Percentiles rank a stretch among this genome's conserved stretches.
phyloP scores from a whole-genome alignment of 257 asterid genomes.

The Lycium ferocissimum region DNA sequence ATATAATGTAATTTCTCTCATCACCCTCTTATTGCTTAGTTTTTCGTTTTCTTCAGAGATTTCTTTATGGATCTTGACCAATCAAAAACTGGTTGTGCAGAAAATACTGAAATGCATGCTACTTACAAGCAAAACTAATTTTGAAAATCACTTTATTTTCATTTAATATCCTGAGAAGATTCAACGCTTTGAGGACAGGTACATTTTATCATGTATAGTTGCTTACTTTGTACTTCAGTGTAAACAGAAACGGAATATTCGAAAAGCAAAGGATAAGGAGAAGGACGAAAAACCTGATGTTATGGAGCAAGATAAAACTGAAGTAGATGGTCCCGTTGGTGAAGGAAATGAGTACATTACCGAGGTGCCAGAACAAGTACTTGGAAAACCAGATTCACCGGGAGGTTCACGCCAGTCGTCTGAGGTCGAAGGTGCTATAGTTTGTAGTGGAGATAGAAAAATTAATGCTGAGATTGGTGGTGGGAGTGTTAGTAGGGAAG shows the following conservation, averaged over 20 bases:
- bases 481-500: slow-evolving; percentile 33
- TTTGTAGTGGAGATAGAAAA: background rate
- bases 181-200: background rate
- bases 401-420: slow-evolving; percentile 49
- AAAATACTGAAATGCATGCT: slow-evolving; percentile 11
- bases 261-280: slow-evolving; percentile 74
- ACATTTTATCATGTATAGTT: slow-evolving; percentile 12
- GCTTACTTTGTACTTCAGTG: slow-evolving; percentile 51
- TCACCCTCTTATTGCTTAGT: background rate
- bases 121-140: background rate
- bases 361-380: slow-evolving; percentile 46
- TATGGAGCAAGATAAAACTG: slow-evolving; percentile 48
- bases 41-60: background rate
- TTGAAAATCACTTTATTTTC: background rate
- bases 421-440: slow-evolving; percentile 19
- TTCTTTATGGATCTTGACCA: background rate
- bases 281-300: slow-evolving; percentile 59
- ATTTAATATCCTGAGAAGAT: background rate
- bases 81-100: slow-evolving; percentile 14
- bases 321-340: slow-evolving; percentile 48
- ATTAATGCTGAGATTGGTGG: background rate
- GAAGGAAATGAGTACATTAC: slow-evolving; percentile 43
- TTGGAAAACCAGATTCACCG: slow-evolving; percentile 54
- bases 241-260: slow-evolving; percentile 75
- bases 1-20: background rate